Evolutionary conservation across 768 basidiomycete genomes (phyloP).

Genomic region (Auriscalpium orientale): DNA sequence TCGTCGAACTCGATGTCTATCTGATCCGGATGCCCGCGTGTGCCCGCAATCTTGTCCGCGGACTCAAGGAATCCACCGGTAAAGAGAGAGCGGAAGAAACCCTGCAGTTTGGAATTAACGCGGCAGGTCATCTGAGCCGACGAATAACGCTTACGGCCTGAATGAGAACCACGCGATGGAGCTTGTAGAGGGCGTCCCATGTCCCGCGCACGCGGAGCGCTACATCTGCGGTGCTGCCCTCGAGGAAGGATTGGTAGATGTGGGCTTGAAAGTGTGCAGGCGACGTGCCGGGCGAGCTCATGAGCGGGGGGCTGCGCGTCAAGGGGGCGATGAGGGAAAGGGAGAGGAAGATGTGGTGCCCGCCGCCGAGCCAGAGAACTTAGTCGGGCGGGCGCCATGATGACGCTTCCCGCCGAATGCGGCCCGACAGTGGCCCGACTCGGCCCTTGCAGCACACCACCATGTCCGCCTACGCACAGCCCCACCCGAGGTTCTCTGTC

Average conservation of each 20-base stretch:
- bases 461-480: slow-evolving; percentile 45
- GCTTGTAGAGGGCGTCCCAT: slow-evolving; percentile 66
- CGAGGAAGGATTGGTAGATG: slow-evolving; percentile 67
- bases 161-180: slow-evolving; percentile 83
- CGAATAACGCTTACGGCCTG: slow-evolving; percentile 52
- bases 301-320: slow-evolving; percentile 9
- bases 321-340: neutral
- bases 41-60: slow-evolving; percentile 5
- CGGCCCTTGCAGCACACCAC: neutral
- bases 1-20: slow-evolving; percentile 76
- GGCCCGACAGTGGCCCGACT: too few species aligned
- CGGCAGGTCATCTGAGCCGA: neutral
- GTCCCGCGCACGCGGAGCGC: slow-evolving; percentile 59
- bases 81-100: slow-evolving; percentile 85
- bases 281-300: slow-evolving; percentile 37
- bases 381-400: neutral
- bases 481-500: slow-evolving; percentile 61
- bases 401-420: too few species aligned
- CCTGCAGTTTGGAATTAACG: slow-evolving; percentile 32
- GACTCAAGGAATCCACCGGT: slow-evolving; percentile 73
- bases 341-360: neutral
- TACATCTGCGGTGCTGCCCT: slow-evolving; percentile 71
- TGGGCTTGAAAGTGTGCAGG: slow-evolving; percentile 62
- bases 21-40: slow-evolving; percentile 34
- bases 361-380: neutral